phyloP scores from a whole-genome alignment of 371 early-diverging fungal species.

The Zancudomyces culisetae region DNA sequence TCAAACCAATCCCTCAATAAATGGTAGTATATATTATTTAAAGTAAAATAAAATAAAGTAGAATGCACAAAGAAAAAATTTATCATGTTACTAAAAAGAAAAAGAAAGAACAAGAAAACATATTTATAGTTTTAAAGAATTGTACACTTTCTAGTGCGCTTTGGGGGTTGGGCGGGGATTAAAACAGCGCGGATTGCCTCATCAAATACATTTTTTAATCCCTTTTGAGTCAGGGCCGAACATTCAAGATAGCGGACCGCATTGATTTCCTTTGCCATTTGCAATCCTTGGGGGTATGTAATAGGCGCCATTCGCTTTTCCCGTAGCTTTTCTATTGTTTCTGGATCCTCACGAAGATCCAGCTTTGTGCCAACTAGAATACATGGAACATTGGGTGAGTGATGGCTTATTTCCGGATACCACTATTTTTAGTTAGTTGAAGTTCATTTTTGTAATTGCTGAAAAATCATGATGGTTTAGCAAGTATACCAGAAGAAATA shows the following conservation, averaged over 20 bases:
- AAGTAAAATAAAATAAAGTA: not conserved
- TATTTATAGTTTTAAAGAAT: slow-evolving; percentile 41
- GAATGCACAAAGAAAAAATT: not conserved
- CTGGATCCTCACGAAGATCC: slow-evolving; percentile 87
- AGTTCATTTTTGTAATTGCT: not conserved
- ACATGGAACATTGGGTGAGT: slow-evolving; percentile 83
- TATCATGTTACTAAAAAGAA: not conserved
- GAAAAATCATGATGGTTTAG: not conserved
- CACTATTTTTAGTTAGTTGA: slow-evolving; percentile 32
- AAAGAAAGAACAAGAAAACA: not conserved
- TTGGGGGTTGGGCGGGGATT: slow-evolving; percentile 37
- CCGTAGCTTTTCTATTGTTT: slow-evolving; percentile 67
- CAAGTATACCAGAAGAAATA: not conserved
- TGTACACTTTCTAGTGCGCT: slow-evolving; percentile 44
- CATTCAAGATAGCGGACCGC: slow-evolving; percentile 94
- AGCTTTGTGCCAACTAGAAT: slow-evolving; percentile 97
- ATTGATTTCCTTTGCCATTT: slow-evolving; percentile 76
- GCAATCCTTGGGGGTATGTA: slow-evolving; percentile 67
- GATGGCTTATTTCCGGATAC: slow-evolving; percentile 88
- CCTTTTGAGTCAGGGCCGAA: slow-evolving; percentile 95
- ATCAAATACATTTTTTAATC: slow-evolving; percentile 95
- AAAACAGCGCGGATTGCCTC: slow-evolving; percentile 93
- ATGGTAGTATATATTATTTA: too few relatives aligned
- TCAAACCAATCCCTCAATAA: too few relatives aligned
- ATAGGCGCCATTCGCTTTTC: slow-evolving; percentile 82